Conservation (phyloP, 805 yeast species). For the Starmerella tilneyi region DNA sequence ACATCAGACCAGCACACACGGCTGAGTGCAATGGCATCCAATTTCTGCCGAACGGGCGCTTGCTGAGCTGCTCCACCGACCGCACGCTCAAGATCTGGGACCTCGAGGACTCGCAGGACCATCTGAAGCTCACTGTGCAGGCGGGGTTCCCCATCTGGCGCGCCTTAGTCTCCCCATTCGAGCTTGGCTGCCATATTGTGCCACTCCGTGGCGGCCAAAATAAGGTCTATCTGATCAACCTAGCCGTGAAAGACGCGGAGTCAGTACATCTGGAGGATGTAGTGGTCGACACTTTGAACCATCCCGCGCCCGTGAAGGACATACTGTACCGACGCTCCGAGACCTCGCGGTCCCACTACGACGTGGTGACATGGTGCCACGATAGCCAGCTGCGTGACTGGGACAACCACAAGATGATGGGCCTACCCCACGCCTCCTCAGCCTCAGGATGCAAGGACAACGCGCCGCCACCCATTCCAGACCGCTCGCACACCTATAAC, state of each 20-base stretch:
- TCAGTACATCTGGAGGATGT: slow-evolving; percentile 22
- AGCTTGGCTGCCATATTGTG: slow-evolving; percentile 76
- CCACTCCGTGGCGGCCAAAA: slow-evolving; percentile 81
- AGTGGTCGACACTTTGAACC: slow-evolving; percentile 64
- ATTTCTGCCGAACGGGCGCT: slow-evolving; percentile 54
- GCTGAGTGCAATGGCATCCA: slow-evolving; percentile 85
- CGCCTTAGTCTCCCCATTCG: slow-evolving; percentile 83
- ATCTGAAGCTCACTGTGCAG: slow-evolving; percentile 42
- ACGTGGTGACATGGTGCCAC: slow-evolving; percentile 86
- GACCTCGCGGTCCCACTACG: slow-evolving; percentile 51
- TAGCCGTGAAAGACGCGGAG: slow-evolving; percentile 34
- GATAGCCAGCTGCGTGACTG: slow-evolving; percentile 78
- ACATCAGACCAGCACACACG: slow-evolving; percentile 56
- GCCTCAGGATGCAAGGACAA: slow-evolving; percentile 22
- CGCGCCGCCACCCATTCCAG: slow-evolving; percentile 10
- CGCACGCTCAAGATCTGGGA: slow-evolving; percentile 73
- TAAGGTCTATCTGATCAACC: slow-evolving; percentile 41
- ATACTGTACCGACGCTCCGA: slow-evolving; percentile 78
- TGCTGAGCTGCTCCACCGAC: slow-evolving; percentile 82
- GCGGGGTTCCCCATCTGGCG: slow-evolving; percentile 82
- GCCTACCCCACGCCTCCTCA: slow-evolving; percentile 19
- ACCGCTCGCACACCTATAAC: slow-evolving; percentile 8
- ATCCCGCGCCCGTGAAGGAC: slow-evolving; percentile 74
- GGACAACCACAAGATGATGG: slow-evolving; percentile 33
- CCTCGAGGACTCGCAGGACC: slow-evolving; percentile 24